These are phyloP conservation scores for Backusella luteola DNA, from an alignment of 192 early-diverging fungal genomes.

Conservation along the genomic window DNA sequence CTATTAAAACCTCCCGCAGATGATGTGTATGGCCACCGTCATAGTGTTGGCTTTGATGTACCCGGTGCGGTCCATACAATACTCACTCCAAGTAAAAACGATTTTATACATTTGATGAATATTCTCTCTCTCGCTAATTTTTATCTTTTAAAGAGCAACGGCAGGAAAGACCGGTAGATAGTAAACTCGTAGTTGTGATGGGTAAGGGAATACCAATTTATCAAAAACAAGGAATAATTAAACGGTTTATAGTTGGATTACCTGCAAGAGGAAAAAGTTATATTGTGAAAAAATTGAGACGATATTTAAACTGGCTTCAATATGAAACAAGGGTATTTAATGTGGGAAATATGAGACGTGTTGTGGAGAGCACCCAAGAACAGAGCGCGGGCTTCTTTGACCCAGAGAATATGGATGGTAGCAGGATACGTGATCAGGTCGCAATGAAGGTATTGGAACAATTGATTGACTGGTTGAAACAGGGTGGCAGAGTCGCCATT, in stretches of 20 bases:
- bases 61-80: constrained; percentile 50
- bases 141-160: constrained; percentile 27
- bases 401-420: constrained; percentile 76
- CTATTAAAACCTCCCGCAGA: background rate
- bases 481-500: constrained; percentile 85
- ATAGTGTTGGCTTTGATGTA: constrained; percentile 42
- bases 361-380: constrained; percentile 41
- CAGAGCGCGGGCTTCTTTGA: constrained; percentile 93
- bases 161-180: constrained; percentile 72
- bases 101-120: no score
- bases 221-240: background rate
- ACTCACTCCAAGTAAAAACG: constrained; percentile 40
- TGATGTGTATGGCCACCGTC: background rate
- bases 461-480: constrained; percentile 84
- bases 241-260: constrained; percentile 67
- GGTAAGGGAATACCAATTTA: constrained; percentile 37
- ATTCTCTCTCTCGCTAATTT: background rate
- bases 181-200: constrained; percentile 92
- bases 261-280: constrained; percentile 96
- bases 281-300: constrained; percentile 92
- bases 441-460: constrained; percentile 93
- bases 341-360: constrained; percentile 91
- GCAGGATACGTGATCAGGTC: constrained; percentile 77
- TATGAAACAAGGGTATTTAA: constrained; percentile 89
- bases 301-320: constrained; percentile 82